Evolutionary conservation across 768 basidiomycete genomes (phyloP).

Genomic region (Piloderma croceum): DNA sequence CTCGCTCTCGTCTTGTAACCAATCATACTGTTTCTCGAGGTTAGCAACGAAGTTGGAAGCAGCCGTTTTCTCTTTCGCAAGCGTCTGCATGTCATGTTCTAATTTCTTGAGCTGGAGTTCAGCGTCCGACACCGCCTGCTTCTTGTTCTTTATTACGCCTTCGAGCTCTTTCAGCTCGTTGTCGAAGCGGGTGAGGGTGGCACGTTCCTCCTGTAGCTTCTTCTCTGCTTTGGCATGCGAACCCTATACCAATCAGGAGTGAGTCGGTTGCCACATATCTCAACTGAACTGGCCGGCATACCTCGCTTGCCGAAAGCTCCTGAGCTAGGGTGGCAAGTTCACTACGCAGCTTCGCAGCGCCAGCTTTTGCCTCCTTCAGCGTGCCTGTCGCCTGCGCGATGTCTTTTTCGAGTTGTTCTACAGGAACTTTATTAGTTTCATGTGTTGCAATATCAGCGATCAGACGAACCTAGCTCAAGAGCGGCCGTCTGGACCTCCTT

Average conservation of each 20-base stretch:
- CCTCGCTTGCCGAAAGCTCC: slow-evolving; percentile 44
- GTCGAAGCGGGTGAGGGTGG: slow-evolving; percentile 83
- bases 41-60: slow-evolving; percentile 47
- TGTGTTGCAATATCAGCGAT: neutral
- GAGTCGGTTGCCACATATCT: no score
- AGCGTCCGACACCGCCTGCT: slow-evolving; percentile 58
- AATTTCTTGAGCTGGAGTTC: slow-evolving; percentile 61
- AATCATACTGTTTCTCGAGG: slow-evolving; percentile 79
- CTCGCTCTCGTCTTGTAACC: slow-evolving; percentile 88
- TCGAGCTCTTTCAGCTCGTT: slow-evolving; percentile 83
- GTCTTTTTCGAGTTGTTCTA: slow-evolving; percentile 81
- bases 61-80: slow-evolving; percentile 60
- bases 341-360: slow-evolving; percentile 48
- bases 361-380: slow-evolving; percentile 36
- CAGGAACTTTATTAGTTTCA: no score
- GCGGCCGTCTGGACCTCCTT: slow-evolving; percentile 84
- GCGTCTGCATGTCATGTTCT: slow-evolving; percentile 60
- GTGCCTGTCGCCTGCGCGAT: slow-evolving; percentile 47
- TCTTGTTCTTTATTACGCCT: slow-evolving; percentile 74
- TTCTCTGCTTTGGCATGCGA: slow-evolving; percentile 60
- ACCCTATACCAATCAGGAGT: slow-evolving; percentile 40
- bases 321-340: slow-evolving; percentile 58
- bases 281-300: no score
- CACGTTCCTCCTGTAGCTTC: slow-evolving; percentile 78
- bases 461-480: slow-evolving; percentile 75